Base-by-base conservation (phyloP, 768 basidiomycete species). In the Leccinum uliginosum region DNA sequence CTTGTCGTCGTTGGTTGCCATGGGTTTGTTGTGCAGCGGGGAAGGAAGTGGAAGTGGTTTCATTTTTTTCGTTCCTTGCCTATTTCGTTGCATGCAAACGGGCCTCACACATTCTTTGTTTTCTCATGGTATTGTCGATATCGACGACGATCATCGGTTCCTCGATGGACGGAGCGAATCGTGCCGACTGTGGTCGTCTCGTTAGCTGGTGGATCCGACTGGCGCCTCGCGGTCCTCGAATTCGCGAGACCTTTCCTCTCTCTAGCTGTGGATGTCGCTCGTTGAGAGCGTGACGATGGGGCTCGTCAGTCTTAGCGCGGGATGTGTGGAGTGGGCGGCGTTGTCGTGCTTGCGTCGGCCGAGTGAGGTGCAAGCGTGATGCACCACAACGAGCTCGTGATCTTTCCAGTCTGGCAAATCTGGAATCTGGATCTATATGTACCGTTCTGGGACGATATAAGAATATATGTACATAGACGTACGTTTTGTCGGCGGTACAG, bases 121-220 rank as follows among this genome's bases (percentile, higher is more conserved):
- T 24, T 43, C 19, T 43, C 38, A 7, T 40, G 8, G n/a, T n/a
- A 17, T 4, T 10, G n/a, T 40, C 38, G 38, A n/a, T 4, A 17
- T 40, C 17, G 38, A n/a, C 38, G 38, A n/a, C 38, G 14, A 15
- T 6, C 3, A 40, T 14, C 9, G 9, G 71, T 62, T 90, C 87
- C 50, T 87, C 83, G 59, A 88, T 83, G 9, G 86, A 84, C 71
- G 34, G 15, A n/a, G n/a, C n/a, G n/a, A n/a, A n/a, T n/a, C n/a
- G 14, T 34, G 14, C 32, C 6, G 32, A 34, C 32, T 7, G 15
- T 34, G 32, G 71, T 68, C 51, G 66, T 67, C 9, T 29, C 29
- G 29, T 29, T 29, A 9, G 9, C 8, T 14, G 14, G 12, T 15
- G 32, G 32, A 34, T 34, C 6, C 14, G 2, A 32, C 0, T 32